Base-by-base conservation (phyloP, 2,329 filamentous ascomycete species). In the Paramyrothecium roridum region DNA sequence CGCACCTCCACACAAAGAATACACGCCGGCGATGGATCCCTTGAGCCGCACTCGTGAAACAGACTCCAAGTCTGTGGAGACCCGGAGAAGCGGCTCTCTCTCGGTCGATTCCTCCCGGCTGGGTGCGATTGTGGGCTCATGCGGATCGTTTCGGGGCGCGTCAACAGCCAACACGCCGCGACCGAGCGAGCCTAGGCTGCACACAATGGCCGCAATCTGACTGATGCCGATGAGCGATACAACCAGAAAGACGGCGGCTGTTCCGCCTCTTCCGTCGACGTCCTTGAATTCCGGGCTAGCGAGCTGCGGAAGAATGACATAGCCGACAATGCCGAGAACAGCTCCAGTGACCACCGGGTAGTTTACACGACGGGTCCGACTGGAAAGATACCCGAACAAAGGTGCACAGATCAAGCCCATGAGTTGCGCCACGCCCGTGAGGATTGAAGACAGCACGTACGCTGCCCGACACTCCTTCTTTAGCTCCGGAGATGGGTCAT, bases 201-300 rank as follows among this genome's bases (percentile, higher is more conserved):
- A 97, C 1, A 99, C 95, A 56, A 99, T 98, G 12, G 92, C 89
- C 2, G 93, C 95, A 58, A 99, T 98, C 72, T 99, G 95, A 65
- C 91, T 96, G 66, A 96, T 84, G 16, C 95, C 95, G 43, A 98
- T 85, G 19, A 96, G 74, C 0, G 88, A 84, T 46, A 92, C 91
- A 17, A 93, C 82, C 13, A 93, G 60, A 67, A 96, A 92, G 17
- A 96, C 85, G 12, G 75, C 77, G 0, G 84, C 81, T 34, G 80
- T 84, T 19, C 90, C 90, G 34, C 89, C 85, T 23, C 88, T 79
- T 3, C 86, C 86, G 30, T 85, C 76, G 1, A 82, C 75, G 56
- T 87, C 67, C 56, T 81, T 83, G 54, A 86, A 85, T 65, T 96
- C 90, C 0, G 93, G 92, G 63, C 87, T 96, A 16, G 80, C 74